Percentiles rank a stretch among this genome's conserved stretches.
Conservation (phyloP, 2,329 filamentous ascomycete genomes). For the Periconia sp. region DNA sequence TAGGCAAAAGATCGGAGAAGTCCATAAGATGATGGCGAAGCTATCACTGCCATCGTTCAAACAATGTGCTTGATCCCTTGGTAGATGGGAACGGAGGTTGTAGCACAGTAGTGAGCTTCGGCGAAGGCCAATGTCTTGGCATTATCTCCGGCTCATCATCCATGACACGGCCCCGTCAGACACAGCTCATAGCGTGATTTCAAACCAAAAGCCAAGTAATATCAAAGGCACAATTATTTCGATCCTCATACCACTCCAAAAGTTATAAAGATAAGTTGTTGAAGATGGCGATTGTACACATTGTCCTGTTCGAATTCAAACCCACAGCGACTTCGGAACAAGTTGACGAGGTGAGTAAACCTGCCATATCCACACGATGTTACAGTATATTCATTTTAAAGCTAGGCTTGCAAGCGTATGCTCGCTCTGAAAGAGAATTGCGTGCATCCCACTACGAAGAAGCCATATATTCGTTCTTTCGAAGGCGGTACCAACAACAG, state of each 20-base stretch:
- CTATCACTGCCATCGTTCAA: too few relatives aligned
- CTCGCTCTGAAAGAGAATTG: slow-evolving; percentile 64
- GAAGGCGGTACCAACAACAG: slow-evolving; percentile 68
- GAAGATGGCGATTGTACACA: slow-evolving; percentile 69
- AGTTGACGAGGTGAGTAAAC: slow-evolving; percentile 58
- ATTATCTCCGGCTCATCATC: too few relatives aligned
- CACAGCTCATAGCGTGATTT: too few relatives aligned
- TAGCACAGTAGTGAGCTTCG: too few relatives aligned
- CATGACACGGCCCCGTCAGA: too few relatives aligned
- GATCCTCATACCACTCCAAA: neutral
- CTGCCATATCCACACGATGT: slow-evolving; percentile 4
- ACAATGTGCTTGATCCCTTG: too few relatives aligned
- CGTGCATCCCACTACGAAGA: slow-evolving; percentile 62
- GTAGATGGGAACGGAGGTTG: too few relatives aligned
- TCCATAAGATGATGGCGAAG: too few relatives aligned
- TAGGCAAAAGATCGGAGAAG: too few relatives aligned
- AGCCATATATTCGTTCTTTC: slow-evolving; percentile 65
- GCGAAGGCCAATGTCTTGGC: too few relatives aligned
- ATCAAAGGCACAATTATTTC: too few relatives aligned
- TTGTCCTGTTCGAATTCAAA: slow-evolving; percentile 73
- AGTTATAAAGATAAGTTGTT: neutral
- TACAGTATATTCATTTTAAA: slow-evolving; percentile 13
- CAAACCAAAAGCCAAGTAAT: too few relatives aligned
- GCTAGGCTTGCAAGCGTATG: slow-evolving; percentile 63
- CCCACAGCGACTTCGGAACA: slow-evolving; percentile 54